Evolutionary conservation across 2,329 filamentous ascomycete genomes (phyloP), one percentile per base, ranked within the genome.

Genomic region (Sarocladiaceae sp.): DNA sequence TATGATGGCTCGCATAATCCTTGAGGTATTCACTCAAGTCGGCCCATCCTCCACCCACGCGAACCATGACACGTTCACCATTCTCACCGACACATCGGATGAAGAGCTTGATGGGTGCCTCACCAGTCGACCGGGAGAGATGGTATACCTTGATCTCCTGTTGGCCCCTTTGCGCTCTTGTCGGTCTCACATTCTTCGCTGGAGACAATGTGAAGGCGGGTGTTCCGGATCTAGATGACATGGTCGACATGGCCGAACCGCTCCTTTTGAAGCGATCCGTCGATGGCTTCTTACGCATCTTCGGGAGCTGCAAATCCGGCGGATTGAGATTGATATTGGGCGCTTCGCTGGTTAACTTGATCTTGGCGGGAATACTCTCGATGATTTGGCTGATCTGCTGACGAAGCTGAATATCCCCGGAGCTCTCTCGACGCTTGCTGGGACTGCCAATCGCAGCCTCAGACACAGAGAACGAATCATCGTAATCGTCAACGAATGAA

Each of bases 31-130:
- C 94, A 33, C 88, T 93, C 18, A 99, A 75, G 67, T 99, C 94
- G 13, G 92, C 91, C 94, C 94, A 99, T n/a, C 94, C 94, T 54
- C 94, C 94, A 12, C 94, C 94, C 12, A 99, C 93, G 31, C 94
- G 88, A 7, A 99, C 94, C 94, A 99, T 97, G 55, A 97, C 91
- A 50, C 94, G 84, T 68, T 97, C 91, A 15, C 89, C 90, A 53
- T 84, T 79, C 66, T 96, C 91, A 48, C 94, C 94, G 2, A 99
- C 92, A 2, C 91, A 85, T 15, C 94, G 87, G 50, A 99, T 92
- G 62, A 95, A 96, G 4, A 99, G 81, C 70, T 97, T 97, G 64
- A 97, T 92, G 0, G 94, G 94, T 12, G 90, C 83, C 57, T 94
- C 86, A 53, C 89, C 89, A 31, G 87, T 90, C 17, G 87, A 85